A percentile compares a stretch with the other conserved stretches of the same genome.
These are phyloP conservation scores for Xylaria polymorpha DNA, from an alignment of 2,329 filamentous ascomycete species.

Conservation along the genomic window DNA sequence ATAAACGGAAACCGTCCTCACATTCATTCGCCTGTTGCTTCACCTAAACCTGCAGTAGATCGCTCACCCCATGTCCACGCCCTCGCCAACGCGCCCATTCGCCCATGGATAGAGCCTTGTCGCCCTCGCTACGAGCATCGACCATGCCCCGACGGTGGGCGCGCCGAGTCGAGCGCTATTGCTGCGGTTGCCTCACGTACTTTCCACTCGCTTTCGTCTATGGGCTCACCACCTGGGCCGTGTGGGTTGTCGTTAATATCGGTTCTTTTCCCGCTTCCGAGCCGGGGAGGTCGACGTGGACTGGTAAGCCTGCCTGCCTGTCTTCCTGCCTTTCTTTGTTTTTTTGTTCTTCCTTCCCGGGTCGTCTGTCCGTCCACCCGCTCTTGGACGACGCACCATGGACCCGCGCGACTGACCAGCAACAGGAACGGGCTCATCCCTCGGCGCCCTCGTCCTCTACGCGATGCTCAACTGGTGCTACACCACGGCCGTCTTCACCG, in stretches of 20 bases:
- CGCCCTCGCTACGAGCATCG: conserved; percentile 43
- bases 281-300: conserved; percentile 60
- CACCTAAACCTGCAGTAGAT: too few species aligned
- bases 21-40: conserved; percentile 7
- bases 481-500: conserved; percentile 91
- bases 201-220: conserved; percentile 93
- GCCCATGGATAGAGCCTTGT: conserved; percentile 45
- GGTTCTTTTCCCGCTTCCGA: conserved; percentile 63
- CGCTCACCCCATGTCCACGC: neutral
- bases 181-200: conserved; percentile 81
- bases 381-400: neutral
- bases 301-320: too few species aligned
- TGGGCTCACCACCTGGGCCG: conserved; percentile 88
- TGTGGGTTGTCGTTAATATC: conserved; percentile 85
- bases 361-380: neutral
- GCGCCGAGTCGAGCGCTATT: conserved; percentile 80
- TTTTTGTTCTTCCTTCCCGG: neutral
- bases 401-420: conserved; percentile 32
- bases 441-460: conserved; percentile 78
- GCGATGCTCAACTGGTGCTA: conserved; percentile 87
- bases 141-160: conserved; percentile 72
- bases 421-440: conserved; percentile 66
- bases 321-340: conserved; percentile 43
- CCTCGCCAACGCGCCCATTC: neutral
- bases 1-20: neutral